phyloP scores from a whole-genome alignment of 148 eudicot genomes.

The Linanthus parryae region DNA sequence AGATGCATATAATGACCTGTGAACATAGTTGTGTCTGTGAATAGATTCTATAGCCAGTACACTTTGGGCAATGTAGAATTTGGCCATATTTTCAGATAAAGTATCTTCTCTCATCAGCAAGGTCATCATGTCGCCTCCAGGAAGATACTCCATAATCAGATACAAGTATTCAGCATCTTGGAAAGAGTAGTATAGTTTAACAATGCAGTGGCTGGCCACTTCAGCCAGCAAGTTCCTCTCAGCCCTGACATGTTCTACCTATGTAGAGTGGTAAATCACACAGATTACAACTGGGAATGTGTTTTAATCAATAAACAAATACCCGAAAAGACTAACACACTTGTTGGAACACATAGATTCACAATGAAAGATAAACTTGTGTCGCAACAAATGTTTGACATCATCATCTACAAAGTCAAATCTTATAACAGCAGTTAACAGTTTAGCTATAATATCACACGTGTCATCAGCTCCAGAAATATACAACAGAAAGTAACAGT shows the following conservation, averaged over 20 bases:
- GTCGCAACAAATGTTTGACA: no score
- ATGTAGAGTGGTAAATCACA: no score
- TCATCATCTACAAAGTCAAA: no score
- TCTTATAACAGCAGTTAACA: no score
- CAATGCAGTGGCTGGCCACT: slow-evolving; percentile 94
- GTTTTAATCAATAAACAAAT: no score
- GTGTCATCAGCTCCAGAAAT: no score
- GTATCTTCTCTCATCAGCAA: slow-evolving; percentile 92
- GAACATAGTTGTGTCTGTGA: slow-evolving; percentile 92
- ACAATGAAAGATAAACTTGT: no score
- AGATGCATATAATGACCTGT: slow-evolving; percentile 49
- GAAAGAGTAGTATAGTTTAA: slow-evolving; percentile 85
- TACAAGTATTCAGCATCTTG: slow-evolving; percentile 92
- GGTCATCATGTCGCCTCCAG: slow-evolving; percentile 99
- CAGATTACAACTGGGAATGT: no score
- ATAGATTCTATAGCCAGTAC: slow-evolving; percentile 92
- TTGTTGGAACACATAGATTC: no score
- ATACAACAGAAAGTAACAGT: no score
- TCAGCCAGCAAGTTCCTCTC: slow-evolving; percentile 95
- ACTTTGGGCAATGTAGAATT: slow-evolving; percentile 90
- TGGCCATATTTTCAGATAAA: slow-evolving; percentile 77
- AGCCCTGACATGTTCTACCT: slow-evolving; percentile 98
- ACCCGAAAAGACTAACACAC: no score
- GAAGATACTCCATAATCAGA: slow-evolving; percentile 90
- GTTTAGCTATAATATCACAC: no score